These are phyloP conservation scores for Jimgerdemannia flammicorona DNA, from an alignment of 192 early-diverging fungal genomes.

Conservation along the genomic window DNA sequence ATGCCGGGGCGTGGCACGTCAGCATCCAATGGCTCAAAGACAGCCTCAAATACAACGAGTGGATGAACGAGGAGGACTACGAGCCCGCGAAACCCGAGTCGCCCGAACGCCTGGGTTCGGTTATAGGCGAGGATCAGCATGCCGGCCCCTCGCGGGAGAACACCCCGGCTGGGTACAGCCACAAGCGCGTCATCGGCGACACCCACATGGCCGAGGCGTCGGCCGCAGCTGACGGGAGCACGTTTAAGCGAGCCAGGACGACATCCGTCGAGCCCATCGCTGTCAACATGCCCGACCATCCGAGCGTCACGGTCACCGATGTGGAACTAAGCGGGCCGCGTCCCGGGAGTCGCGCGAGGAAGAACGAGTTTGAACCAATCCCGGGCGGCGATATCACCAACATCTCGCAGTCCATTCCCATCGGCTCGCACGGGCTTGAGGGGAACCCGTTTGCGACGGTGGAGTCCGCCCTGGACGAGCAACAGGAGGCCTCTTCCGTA, in stretches of 20 bases:
- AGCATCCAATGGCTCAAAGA: constrained; percentile 72
- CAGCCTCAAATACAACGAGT: constrained; percentile 70
- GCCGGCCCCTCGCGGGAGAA: background rate
- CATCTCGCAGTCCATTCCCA: constrained; percentile 32
- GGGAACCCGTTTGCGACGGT: background rate
- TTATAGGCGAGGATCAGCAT: background rate
- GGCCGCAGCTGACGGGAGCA: background rate
- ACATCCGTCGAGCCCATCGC: background rate
- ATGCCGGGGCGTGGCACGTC: constrained; percentile 67
- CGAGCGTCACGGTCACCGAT: constrained; percentile 39
- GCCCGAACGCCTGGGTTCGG: background rate
- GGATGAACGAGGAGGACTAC: constrained; percentile 89
- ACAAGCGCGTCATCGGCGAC: constrained; percentile 11
- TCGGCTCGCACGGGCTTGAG: background rate
- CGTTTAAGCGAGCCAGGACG: background rate
- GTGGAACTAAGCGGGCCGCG: constrained; percentile 49
- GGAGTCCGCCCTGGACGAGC: no score
- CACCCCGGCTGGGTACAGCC: background rate
- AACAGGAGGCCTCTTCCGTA: no score
- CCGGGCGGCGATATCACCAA: constrained; percentile 55
- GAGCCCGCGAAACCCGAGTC: constrained; percentile 27
- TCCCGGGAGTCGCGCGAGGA: constrained; percentile 41
- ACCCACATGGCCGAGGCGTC: constrained; percentile 12
- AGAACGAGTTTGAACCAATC: constrained; percentile 65
- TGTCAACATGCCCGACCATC: constrained; percentile 18